phyloP scores from a whole-genome alignment of 2,329 filamentous ascomycete species.

The Periconia sp. region DNA sequence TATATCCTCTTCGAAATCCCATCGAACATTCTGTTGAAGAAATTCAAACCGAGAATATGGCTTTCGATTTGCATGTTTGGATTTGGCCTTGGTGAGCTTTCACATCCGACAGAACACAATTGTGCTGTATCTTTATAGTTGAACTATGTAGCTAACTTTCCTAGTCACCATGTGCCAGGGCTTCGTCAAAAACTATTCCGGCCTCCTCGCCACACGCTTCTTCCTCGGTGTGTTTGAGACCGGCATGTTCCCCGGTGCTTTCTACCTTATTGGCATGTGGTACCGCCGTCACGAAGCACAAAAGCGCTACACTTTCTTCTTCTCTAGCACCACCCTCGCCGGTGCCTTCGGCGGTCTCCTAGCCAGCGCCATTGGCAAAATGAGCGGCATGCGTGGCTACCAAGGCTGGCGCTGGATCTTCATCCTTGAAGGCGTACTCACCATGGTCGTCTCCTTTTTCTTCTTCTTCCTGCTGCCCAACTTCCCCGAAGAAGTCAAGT shows the following conservation, averaged over 20 bases:
- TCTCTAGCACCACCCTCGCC: slow-evolving; percentile 78
- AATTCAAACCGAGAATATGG: slow-evolving; percentile 60
- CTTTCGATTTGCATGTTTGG: slow-evolving; percentile 81
- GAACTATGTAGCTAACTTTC: not conserved
- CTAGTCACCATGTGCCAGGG: slow-evolving; percentile 74
- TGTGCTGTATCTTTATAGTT: not conserved
- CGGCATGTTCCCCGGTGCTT: slow-evolving; percentile 60
- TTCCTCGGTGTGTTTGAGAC: slow-evolving; percentile 72
- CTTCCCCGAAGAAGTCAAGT: slow-evolving; percentile 58
- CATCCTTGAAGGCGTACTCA: slow-evolving; percentile 67
- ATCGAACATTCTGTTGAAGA: slow-evolving; percentile 59
- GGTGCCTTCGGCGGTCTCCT: slow-evolving; percentile 87
- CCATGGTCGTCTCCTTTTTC: slow-evolving; percentile 50
- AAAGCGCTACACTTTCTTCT: slow-evolving; percentile 93
- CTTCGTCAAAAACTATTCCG: slow-evolving; percentile 76
- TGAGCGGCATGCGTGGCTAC: slow-evolving; percentile 74
- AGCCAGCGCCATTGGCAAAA: slow-evolving; percentile 86
- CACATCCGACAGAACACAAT: not conserved
- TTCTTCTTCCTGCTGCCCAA: slow-evolving; percentile 57
- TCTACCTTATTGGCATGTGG: slow-evolving; percentile 85
- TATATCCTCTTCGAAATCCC: slow-evolving; percentile 62
- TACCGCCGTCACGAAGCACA: slow-evolving; percentile 88
- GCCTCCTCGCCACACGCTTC: slow-evolving; percentile 78
- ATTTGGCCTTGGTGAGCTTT: slow-evolving; percentile 66
- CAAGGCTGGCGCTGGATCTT: slow-evolving; percentile 80